Evolutionary conservation across 768 basidiomycete genomes (phyloP).

Genomic region (Lenzites betulinus): DNA sequence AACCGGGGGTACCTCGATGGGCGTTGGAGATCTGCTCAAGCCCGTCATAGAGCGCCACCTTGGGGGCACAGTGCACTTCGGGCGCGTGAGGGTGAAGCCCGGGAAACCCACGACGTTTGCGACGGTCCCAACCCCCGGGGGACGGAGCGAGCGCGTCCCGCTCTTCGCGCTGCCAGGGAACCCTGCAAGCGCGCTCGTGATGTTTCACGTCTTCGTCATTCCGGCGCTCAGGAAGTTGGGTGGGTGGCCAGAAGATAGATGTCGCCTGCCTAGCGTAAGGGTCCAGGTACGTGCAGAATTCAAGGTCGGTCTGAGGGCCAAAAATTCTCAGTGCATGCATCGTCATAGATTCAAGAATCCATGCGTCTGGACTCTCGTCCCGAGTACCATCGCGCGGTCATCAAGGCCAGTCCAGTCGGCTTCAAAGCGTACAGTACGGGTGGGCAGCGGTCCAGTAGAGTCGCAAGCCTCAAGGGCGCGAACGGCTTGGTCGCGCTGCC

Average conservation of each 20-base stretch:
- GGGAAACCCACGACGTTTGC: conserved; percentile 94
- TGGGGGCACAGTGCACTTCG: conserved; percentile 79
- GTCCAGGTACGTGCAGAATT: conserved; percentile 54
- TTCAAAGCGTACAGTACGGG: conserved; percentile 79
- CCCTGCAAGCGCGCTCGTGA: conserved; percentile 85
- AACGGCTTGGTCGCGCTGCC: conserved; percentile 80
- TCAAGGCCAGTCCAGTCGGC: conserved; percentile 46
- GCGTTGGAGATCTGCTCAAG: conserved; percentile 82
- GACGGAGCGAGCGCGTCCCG: conserved; percentile 45
- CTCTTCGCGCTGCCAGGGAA: conserved; percentile 89
- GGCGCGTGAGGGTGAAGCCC: conserved; percentile 69
- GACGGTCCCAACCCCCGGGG: conserved; percentile 54
- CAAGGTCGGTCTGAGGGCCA: too few species aligned
- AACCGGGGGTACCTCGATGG: conserved; percentile 93
- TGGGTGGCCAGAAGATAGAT: conserved; percentile 57
- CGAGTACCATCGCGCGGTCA: conserved; percentile 81
- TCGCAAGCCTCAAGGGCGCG: conserved; percentile 77
- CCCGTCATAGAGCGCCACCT: conserved; percentile 84
- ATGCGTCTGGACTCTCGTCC: conserved; percentile 74
- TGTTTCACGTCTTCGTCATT: conserved; percentile 81
- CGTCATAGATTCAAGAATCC: conserved; percentile 50
- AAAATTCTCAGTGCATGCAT: not conserved
- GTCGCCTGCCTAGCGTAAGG: conserved; percentile 59
- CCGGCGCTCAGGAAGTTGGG: conserved; percentile 76
- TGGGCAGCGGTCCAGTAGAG: conserved; percentile 82